Percentiles rank a stretch among this genome's conserved stretches.
phyloP scores from a whole-genome alignment of 2,329 filamentous ascomycete species.

The Diaporthe longicolla region DNA sequence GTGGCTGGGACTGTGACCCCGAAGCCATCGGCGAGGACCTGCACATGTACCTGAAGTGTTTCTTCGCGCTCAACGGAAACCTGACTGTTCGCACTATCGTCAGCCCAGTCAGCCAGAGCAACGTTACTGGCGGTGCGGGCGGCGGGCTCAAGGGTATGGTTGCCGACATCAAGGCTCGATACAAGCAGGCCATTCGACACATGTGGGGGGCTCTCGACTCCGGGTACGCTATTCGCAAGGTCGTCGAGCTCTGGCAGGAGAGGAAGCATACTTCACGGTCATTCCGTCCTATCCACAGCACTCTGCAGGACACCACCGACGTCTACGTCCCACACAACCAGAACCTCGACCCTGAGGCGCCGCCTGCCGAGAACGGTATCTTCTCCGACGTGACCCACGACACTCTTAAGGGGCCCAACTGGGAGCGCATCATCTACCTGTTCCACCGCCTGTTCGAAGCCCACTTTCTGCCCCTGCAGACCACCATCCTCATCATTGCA shows the following conservation, averaged over 20 bases:
- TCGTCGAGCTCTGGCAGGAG: slow-evolving; percentile 70
- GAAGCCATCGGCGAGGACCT: slow-evolving; percentile 83
- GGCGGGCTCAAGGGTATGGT: slow-evolving; percentile 67
- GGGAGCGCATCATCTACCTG: slow-evolving; percentile 69
- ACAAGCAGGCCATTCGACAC: slow-evolving; percentile 79
- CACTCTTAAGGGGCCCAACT: slow-evolving; percentile 66
- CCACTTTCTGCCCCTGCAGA: slow-evolving; percentile 79
- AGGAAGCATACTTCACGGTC: slow-evolving; percentile 68
- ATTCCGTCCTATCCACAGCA: slow-evolving; percentile 69
- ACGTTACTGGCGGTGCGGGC: slow-evolving; percentile 74
- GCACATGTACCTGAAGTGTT: slow-evolving; percentile 85
- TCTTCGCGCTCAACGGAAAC: slow-evolving; percentile 80
- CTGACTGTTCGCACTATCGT: slow-evolving; percentile 74
- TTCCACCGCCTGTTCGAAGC: slow-evolving; percentile 80
- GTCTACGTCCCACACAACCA: slow-evolving; percentile 63
- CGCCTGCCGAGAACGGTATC: slow-evolving; percentile 62
- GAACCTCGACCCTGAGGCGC: slow-evolving; percentile 55
- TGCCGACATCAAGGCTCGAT: slow-evolving; percentile 74
- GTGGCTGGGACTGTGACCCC: slow-evolving; percentile 79
- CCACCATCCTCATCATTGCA: slow-evolving; percentile 73
- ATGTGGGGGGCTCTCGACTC: slow-evolving; percentile 83
- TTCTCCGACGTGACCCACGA: slow-evolving; percentile 69
- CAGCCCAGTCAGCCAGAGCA: slow-evolving; percentile 80
- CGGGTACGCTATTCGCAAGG: slow-evolving; percentile 73
- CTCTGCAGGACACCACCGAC: slow-evolving; percentile 61